phyloP scores from a whole-genome alignment of 2,329 filamentous ascomycete genomes.

The Fusarium pseudoanthophilum region DNA sequence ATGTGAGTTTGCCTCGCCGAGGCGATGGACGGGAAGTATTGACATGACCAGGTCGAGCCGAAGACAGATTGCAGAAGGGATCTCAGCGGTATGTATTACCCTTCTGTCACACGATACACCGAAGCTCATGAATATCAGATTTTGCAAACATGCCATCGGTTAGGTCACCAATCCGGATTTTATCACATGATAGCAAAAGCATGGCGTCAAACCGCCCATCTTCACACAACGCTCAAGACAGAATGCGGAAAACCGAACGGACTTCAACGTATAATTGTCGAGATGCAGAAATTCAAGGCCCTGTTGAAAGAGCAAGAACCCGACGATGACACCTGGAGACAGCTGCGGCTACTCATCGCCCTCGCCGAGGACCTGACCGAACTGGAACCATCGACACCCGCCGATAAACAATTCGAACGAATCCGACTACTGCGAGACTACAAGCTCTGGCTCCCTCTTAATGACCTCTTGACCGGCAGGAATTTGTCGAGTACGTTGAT shows the following conservation, averaged over 20 bases:
- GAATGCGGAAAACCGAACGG: background rate
- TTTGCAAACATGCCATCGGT: slow-evolving; percentile 5
- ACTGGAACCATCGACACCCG: slow-evolving; percentile 4
- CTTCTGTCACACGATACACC: rapidly evolving
- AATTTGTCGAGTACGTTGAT: slow-evolving; percentile 22
- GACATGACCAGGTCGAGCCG: slow-evolving; percentile 8
- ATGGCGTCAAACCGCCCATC: slow-evolving; percentile 4
- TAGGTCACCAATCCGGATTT: slow-evolving; percentile 11
- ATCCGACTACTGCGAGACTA: slow-evolving; percentile 12
- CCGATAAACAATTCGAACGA: slow-evolving; percentile 14
- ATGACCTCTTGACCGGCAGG: slow-evolving; percentile 12
- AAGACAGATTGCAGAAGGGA: slow-evolving; percentile 20
- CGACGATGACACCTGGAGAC: background rate
- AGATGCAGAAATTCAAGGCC: slow-evolving; percentile 19
- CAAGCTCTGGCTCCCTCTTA: slow-evolving; percentile 20
- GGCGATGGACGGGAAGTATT: background rate
- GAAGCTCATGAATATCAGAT: background rate
- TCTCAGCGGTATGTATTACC: slow-evolving; percentile 2
- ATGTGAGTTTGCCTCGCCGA: background rate
- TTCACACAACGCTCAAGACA: background rate
- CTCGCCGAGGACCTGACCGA: slow-evolving; percentile 10
- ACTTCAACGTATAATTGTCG: slow-evolving; percentile 3
- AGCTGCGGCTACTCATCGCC: slow-evolving; percentile 12
- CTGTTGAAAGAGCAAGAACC: slow-evolving; percentile 7
- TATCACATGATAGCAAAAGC: slow-evolving; percentile 15